These are phyloP conservation scores for Cordyceps javanica DNA, from an alignment of 2,329 filamentous ascomycete genomes.

Conservation along the genomic window DNA sequence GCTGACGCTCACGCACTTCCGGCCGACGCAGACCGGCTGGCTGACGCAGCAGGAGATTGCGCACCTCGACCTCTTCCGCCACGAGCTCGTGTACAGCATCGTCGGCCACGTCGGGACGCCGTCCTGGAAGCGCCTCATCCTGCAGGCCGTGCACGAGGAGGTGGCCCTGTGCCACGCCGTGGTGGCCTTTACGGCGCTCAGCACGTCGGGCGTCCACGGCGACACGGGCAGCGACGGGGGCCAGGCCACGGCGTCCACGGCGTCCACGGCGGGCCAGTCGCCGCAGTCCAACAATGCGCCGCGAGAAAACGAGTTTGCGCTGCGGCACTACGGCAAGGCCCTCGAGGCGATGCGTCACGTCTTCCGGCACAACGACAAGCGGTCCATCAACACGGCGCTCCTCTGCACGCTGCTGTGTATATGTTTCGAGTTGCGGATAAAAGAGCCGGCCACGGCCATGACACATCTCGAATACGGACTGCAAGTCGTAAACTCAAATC, in stretches of 20 bases:
- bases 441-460: constrained; percentile 7
- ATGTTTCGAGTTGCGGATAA: constrained; percentile 16
- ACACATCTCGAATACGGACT: constrained; percentile 14
- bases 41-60: constrained; percentile 3
- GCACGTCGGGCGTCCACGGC: background rate
- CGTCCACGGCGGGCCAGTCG: background rate
- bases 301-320: constrained; percentile 11
- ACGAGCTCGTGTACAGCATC: constrained; percentile 16
- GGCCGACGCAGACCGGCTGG: constrained; percentile 13
- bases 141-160: constrained; percentile 14
- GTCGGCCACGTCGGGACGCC: constrained; percentile 12
- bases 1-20: constrained; percentile 16
- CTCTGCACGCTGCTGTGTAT: constrained; percentile 16
- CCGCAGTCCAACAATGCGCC: background rate
- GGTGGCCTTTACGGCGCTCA: constrained; percentile 14
- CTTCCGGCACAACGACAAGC: constrained; percentile 2
- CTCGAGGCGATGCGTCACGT: constrained; percentile 12
- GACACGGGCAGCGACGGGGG: background rate
- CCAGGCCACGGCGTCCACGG: background rate
- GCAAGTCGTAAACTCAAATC: constrained; percentile 12
- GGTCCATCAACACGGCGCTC: constrained; percentile 13
- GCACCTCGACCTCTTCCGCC: constrained; percentile 13
- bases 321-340: constrained; percentile 13
- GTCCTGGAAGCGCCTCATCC: constrained; percentile 13
- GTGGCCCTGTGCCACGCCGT: constrained; percentile 13